Percentiles rank a stretch among this genome's conserved stretches.
Conservation (phyloP, 2,329 filamentous ascomycete species). For the Coleophoma eucalyptorum region DNA sequence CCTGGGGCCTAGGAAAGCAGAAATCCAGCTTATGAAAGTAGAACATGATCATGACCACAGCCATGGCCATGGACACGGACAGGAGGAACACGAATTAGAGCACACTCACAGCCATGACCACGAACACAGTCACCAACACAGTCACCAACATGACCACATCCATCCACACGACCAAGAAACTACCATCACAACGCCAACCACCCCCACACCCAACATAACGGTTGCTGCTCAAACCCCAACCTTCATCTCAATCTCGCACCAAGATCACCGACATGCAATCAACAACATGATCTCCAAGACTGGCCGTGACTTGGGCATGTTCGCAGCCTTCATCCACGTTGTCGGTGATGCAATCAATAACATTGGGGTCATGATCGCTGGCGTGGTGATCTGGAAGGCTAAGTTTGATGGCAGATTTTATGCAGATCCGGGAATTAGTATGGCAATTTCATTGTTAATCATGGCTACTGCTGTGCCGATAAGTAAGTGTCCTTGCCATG, state of each 20-base stretch:
- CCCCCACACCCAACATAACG: neutral
- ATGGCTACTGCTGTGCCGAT: slow-evolving; percentile 60
- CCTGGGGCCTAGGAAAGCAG: no score
- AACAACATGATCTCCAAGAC: slow-evolving; percentile 18
- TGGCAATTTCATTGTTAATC: slow-evolving; percentile 72
- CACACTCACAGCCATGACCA: neutral
- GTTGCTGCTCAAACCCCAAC: neutral
- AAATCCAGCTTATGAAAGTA: slow-evolving; percentile 4
- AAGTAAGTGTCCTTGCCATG: slow-evolving; percentile 7
- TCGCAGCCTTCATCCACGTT: slow-evolving; percentile 68
- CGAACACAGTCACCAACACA: neutral
- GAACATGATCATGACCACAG: slow-evolving; percentile 24
- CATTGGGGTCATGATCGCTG: slow-evolving; percentile 68
- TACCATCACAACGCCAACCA: slow-evolving; percentile 1
- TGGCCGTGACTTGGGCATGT: slow-evolving; percentile 62
- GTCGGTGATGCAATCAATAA: slow-evolving; percentile 74
- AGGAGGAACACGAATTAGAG: slow-evolving; percentile 8
- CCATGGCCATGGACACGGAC: slow-evolving; percentile 1
- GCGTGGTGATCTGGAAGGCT: slow-evolving; percentile 64
- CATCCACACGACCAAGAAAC: slow-evolving; percentile 4
- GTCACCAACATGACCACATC: neutral
- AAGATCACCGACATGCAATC: slow-evolving; percentile 44
- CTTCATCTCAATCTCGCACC: slow-evolving; percentile 29
- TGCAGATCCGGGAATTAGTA: slow-evolving; percentile 65
- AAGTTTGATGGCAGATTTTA: slow-evolving; percentile 59